A percentile compares a stretch with the other conserved stretches of the same genome.
phyloP scores from a whole-genome alignment of 176 grass and related monocot genomes.

The Triticum monococcum region DNA sequence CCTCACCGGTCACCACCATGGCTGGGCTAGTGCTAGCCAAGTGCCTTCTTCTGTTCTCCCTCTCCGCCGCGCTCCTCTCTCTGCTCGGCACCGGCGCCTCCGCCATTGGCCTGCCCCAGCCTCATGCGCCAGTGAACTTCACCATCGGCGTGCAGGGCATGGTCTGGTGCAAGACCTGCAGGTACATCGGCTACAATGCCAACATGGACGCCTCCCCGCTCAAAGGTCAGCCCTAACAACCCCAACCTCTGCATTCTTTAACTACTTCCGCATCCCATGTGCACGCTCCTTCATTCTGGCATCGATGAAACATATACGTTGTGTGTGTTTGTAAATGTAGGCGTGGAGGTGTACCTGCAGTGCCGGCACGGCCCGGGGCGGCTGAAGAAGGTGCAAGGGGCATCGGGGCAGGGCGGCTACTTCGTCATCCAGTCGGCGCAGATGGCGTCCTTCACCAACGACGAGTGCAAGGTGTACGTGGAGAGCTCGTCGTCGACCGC shows the following conservation, averaged over 20 bases:
- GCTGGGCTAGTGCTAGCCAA: not conserved
- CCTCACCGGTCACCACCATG: not conserved
- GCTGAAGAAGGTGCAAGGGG: slow-evolving; percentile 13
- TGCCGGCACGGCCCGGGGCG: slow-evolving; percentile 34
- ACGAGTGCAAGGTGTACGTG: slow-evolving; percentile 52
- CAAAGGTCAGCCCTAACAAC: slow-evolving; percentile 21
- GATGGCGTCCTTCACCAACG: slow-evolving; percentile 58
- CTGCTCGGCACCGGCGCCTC: not conserved
- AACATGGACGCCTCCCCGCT: slow-evolving; percentile 52
- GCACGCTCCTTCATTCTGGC: not conserved
- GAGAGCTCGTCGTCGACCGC: slow-evolving; percentile 11
- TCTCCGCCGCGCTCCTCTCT: slow-evolving; percentile 27
- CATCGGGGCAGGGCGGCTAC: slow-evolving; percentile 40
- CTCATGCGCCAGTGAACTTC: slow-evolving; percentile 48
- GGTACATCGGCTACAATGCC: slow-evolving; percentile 39
- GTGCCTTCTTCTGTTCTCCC: not conserved
- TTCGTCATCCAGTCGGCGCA: slow-evolving; percentile 59
- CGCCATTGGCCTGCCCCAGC: slow-evolving; percentile 45
- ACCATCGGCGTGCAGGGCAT: slow-evolving; percentile 56
- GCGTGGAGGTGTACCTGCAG: slow-evolving; percentile 43
- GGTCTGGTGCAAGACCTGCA: slow-evolving; percentile 50
- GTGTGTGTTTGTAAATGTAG: slow-evolving; percentile 1
- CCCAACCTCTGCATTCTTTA: not conserved
- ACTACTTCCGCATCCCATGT: too few species aligned
- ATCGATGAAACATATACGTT: not conserved